Evolutionary conservation across 805 yeast genomes (phyloP), one percentile per base, ranked within the genome.

Genomic region (Lipomyces japonicus): DNA sequence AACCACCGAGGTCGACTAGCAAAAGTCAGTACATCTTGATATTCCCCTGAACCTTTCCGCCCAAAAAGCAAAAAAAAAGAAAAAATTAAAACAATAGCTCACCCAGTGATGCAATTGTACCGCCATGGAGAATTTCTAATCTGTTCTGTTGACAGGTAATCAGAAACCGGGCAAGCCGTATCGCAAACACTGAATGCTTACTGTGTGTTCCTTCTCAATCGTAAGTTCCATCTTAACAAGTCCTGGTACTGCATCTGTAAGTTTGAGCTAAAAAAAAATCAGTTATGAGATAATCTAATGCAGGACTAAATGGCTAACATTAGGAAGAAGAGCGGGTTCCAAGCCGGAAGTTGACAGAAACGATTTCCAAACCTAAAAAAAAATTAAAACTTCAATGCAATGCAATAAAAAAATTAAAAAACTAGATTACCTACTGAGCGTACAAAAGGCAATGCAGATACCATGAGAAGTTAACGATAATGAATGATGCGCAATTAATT

Each of bases 1-100:
- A 72, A 12, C 76, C 76, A 5, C 74, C 76, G 3, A 72, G 62
- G 46, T 72, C 76, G 3, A 71, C 74, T 21, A 24, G 21, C 3
- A 42, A 31, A 22, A 16, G 6, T 10, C 6, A 6, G 28, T 19
- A 14, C 25, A 2, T 24, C 22, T 10, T 46, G n/a, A 16, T 5
- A 22, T 7, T 16, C 34, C n/a, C 2, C 12, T 23, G 14, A 12
- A 4, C 5, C 32, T 18, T 18, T 32, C 24, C 16, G 19, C n/a
- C n/a, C n/a, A n/a, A n/a, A n/a, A n/a, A n/a, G n/a, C n/a, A 28
- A 28, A 14, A 10, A 28, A 14, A 28, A 9, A 18, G 40, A 4
- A 23, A 6, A n/a, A 41, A 36, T 23, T 10, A 4, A 16, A 18
- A 37, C 6, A 24, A 3, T 19, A 12, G 23, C 48, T 2, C 31